Base-by-base conservation (phyloP, 2,329 filamentous ascomycete genomes). In the Sporothrix dimorphospora region DNA sequence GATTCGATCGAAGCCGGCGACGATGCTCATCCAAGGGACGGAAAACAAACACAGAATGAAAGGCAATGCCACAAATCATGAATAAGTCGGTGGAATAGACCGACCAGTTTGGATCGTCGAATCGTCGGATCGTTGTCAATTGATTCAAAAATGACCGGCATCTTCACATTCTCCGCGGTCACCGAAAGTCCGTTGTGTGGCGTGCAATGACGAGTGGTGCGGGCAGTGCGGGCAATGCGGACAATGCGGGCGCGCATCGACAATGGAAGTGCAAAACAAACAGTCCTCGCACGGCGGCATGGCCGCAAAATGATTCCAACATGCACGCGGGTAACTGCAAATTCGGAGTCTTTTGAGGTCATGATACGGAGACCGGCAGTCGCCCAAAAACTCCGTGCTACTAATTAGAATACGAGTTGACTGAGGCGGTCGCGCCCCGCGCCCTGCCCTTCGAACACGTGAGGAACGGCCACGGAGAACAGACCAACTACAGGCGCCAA, bases 351-450 rank as follows among this genome's bases (percentile, higher is more conserved):
- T 38, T 40, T 61, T n/a, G 34, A 40, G 34, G 30, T 61, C 27
- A 34, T 63, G 61, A 65, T 47, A 4, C 61, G 61, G 61, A 47
- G 40, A 19, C 9, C 61, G 6, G 61, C 61, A 21, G 40, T 65
- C 61, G 21, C 61, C 61, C 57, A 4, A 65, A 65, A 47, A 47
- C 40, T 65, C 61, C 42, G 61, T 24, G 61, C 40, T 40, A 30
- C 61, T n/a, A n/a, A n/a, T n/a, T n/a, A 65, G 24, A 45, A 19
- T 11, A 9, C 9, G 49, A 9, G 21, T 14, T 24, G 40, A 38
- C 40, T 45, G 40, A 30, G 11, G 57, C 34, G 3, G 61, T 19
- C 34, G 19, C 1, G 16, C 34, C 3, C 7, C 8, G 53, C 53
- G 27, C 27, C 30, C 57, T 61, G 30, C 14, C 30, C 57, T 61